These are phyloP conservation scores for Atalantia buxifolia DNA, from an alignment of 345 rosid species.

Conservation along the genomic window DNA sequence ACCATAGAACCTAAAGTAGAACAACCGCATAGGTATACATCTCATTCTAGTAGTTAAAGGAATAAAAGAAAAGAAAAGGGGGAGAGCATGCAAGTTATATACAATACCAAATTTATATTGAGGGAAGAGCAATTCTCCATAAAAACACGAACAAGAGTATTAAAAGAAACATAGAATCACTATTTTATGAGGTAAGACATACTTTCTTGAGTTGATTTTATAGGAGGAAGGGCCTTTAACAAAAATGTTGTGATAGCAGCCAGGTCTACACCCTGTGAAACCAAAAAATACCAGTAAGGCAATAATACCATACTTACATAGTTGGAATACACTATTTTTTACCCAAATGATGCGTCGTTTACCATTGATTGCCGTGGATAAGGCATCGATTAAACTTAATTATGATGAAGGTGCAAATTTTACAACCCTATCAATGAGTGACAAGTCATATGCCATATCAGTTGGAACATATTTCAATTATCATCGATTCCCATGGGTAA, in stretches of 20 bases:
- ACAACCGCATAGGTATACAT: not conserved
- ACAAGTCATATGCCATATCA: no score
- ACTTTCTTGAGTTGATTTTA: constrained; percentile 62
- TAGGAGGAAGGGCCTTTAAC: constrained; percentile 73
- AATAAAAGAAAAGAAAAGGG: not conserved
- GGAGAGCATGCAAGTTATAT: not conserved
- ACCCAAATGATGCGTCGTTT: no score
- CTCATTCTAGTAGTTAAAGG: constrained; percentile 13
- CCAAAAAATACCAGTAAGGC: constrained; percentile 1
- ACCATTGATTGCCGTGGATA: no score
- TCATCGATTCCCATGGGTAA: no score
- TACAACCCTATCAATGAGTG: no score
- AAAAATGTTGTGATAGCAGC: constrained; percentile 75
- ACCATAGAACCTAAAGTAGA: constrained; percentile 47
- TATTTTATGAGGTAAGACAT: constrained; percentile 23
- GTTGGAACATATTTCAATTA: no score
- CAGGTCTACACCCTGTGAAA: constrained; percentile 70
- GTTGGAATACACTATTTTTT: no score
- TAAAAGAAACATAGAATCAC: not conserved
- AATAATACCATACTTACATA: no score
- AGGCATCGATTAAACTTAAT: no score
- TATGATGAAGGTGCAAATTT: no score
- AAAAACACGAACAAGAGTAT: not conserved
- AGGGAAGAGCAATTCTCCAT: not conserved
- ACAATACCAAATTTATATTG: not conserved